phyloP scores from a whole-genome alignment of 2,329 filamentous ascomycete species.

The Fusarium pilosicola region DNA sequence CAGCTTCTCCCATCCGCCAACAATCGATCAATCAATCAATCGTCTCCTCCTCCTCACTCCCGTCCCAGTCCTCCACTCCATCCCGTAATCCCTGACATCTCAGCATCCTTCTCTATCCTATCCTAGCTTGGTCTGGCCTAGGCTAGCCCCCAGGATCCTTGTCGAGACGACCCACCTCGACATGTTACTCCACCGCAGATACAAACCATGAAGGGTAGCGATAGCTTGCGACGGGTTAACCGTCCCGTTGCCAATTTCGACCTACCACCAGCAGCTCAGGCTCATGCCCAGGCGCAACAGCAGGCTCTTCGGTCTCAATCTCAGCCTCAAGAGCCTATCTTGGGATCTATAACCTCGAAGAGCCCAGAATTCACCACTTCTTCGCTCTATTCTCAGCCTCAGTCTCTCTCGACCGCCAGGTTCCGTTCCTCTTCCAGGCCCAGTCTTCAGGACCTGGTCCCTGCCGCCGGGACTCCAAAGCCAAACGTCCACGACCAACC shows the following conservation, averaged over 20 bases:
- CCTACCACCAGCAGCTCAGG: conserved; percentile 25
- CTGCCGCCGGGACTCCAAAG: conserved; percentile 21
- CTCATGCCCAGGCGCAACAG: conserved; percentile 1
- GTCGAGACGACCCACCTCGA: conserved; percentile 40
- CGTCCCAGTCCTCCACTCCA: conserved; percentile 13
- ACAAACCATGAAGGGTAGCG: conserved; percentile 42
- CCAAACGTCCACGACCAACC: conserved; percentile 24
- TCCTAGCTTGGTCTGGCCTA: conserved; percentile 17
- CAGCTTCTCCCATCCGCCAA: conserved; percentile 4
- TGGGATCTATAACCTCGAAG: neutral
- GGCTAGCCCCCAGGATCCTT: conserved; percentile 31
- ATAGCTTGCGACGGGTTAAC: conserved; percentile 42
- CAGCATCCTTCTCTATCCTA: conserved; percentile 16
- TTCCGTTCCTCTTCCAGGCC: conserved; percentile 39
- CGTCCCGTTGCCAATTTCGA: conserved; percentile 41
- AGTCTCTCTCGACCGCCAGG: conserved; percentile 31
- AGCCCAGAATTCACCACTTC: conserved; percentile 12
- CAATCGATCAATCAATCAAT: conserved; percentile 7
- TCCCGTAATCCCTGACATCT: conserved; percentile 24
- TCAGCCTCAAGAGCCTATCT: conserved; percentile 22
- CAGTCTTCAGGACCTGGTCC: conserved; percentile 35
- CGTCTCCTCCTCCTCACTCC: neutral
- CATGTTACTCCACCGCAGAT: conserved; percentile 43
- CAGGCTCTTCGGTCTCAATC: conserved; percentile 31
- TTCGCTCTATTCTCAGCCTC: conserved; percentile 7